Base-by-base conservation (phyloP, 768 basidiomycete species). In the Polyporus arcularius region DNA sequence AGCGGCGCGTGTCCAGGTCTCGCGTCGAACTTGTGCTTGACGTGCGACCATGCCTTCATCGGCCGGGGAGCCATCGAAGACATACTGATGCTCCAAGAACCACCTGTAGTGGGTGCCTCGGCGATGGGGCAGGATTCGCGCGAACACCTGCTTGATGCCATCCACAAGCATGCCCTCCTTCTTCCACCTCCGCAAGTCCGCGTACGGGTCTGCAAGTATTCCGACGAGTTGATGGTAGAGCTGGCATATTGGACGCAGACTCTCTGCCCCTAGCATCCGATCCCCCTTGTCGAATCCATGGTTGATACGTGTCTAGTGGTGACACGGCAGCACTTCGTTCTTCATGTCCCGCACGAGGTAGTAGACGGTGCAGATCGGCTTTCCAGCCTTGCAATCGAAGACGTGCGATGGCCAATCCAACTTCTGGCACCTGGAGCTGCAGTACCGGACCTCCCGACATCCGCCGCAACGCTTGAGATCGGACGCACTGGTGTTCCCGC, bases 11-110 rank as follows among this genome's bases (percentile, higher is more conserved):
- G n/a, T 5, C 21, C 2, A 3, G 3, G 21, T 11, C 32, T 35
- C 4, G 5, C 32, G 5, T 10, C 10, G 1, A 9, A 12, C n/a
- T n/a, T n/a, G n/a, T n/a, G 45, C 32, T 35, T 35, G 32, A 10
- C 32, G 32, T 10, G 32, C 32, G 5, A 10, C 32, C 4, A 10
- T 35, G 32, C 10, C 32, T 35, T 35, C 32, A 10, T 14, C 46
- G 7, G 28, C 3, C 4, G 6, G 11, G 32, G 45, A 35, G 1
- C 21, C 31, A 30, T 74, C 68, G 40, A 78, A 42, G 10, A 77
- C 57, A 50, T 71, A 61, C 45, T 74, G 69, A 56, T 79, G 73
- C 41, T 73, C 28, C 41, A 75, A 62, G 55, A 78, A 76, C 78
- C 78, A 76, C 1, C 71, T 49, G 50, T 74, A 78, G 62, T 73